phyloP scores from a whole-genome alignment of 2,329 filamentous ascomycete species.

The Ceratocystis smalleyi region DNA sequence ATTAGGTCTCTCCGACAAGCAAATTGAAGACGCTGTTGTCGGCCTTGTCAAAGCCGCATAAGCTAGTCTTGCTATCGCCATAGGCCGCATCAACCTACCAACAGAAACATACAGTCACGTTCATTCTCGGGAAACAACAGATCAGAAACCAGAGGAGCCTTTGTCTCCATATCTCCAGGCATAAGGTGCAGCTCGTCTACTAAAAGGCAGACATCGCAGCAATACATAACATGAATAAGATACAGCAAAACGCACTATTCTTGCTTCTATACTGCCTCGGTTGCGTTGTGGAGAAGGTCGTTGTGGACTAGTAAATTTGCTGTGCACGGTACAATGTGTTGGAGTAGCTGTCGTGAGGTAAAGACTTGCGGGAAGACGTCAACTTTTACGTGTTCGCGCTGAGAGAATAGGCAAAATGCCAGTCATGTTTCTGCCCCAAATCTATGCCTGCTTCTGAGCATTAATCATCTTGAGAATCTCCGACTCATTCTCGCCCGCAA shows the following conservation, averaged over 20 bases:
- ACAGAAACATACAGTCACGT: constrained; percentile 1
- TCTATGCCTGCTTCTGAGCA: constrained; percentile 25
- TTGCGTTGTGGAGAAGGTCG: no score
- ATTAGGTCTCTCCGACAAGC: constrained; percentile 39
- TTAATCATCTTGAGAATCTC: constrained; percentile 74
- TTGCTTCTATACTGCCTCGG: not conserved
- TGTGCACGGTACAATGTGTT: not conserved
- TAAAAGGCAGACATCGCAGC: not conserved
- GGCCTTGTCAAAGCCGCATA: constrained; percentile 33
- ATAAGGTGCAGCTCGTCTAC: not conserved
- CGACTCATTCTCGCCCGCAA: constrained; percentile 66
- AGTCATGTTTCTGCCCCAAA: not conserved
- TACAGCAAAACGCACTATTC: not conserved
- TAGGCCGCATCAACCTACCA: not conserved
- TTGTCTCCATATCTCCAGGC: not conserved
- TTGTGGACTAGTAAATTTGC: not conserved
- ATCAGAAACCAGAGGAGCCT: not conserved
- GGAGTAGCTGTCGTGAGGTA: not conserved
- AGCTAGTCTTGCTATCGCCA: not conserved
- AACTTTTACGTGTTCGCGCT: not conserved
- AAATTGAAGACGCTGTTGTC: constrained; percentile 44
- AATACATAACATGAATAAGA: not conserved
- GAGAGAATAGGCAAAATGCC: not conserved
- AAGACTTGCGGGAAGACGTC: not conserved
- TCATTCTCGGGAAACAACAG: not conserved